Conservation (phyloP, 805 yeast genomes). For the Lachancea sp. region DNA sequence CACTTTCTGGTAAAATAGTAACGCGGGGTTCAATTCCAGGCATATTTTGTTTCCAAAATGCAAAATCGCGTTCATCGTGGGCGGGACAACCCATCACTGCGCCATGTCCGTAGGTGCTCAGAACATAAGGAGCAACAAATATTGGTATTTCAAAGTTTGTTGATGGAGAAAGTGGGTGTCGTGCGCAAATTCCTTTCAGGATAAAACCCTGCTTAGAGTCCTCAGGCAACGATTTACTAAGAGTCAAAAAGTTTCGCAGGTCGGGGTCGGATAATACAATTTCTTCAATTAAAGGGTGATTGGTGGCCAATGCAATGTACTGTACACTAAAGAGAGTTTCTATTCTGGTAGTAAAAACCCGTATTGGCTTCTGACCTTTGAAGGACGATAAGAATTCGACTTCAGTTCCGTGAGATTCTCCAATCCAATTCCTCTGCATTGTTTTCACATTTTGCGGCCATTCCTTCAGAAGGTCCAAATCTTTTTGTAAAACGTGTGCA, state of each 20-base stretch:
- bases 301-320: slow-evolving; percentile 68
- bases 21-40: slow-evolving; percentile 38
- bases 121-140: slow-evolving; percentile 85
- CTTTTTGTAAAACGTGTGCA: slow-evolving; percentile 61
- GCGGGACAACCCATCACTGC: slow-evolving; percentile 99
- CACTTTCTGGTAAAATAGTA: slow-evolving; percentile 41
- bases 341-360: slow-evolving; percentile 79
- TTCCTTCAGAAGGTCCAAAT: slow-evolving; percentile 50
- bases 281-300: slow-evolving; percentile 53
- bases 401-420: slow-evolving; percentile 75
- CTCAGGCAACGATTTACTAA: slow-evolving; percentile 34
- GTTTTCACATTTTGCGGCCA: slow-evolving; percentile 89
- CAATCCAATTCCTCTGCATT: slow-evolving; percentile 95
- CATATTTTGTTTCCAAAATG: slow-evolving; percentile 66
- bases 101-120: slow-evolving; percentile 65
- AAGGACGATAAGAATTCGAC: slow-evolving; percentile 43
- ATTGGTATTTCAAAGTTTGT: slow-evolving; percentile 50
- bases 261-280: slow-evolving; percentile 35
- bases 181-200: slow-evolving; percentile 39
- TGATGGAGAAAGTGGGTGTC: slow-evolving; percentile 50
- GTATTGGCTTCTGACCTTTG: slow-evolving; percentile 24
- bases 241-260: slow-evolving; percentile 43
- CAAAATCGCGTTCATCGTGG: slow-evolving; percentile 79
- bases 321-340: slow-evolving; percentile 84
- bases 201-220: slow-evolving; percentile 57